Base-by-base conservation (phyloP, 345 rosid species). In the Alliaria petiolata region DNA sequence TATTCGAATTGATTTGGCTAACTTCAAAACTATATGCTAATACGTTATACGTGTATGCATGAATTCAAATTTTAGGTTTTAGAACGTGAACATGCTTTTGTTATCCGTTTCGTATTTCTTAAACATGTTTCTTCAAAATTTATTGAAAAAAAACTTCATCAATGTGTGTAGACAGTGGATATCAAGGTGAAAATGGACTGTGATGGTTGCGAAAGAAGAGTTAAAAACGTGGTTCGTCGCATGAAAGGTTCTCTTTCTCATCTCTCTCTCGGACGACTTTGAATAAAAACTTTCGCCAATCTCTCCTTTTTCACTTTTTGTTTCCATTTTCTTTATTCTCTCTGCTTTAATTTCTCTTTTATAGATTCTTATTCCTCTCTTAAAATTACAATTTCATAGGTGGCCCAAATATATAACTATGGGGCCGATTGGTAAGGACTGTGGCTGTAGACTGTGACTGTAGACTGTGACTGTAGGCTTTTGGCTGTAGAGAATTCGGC, bases 141-240 rank as follows among this genome's bases (percentile, higher is more conserved):
- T n/a, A n/a, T n/a, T n/a, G n/a, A n/a, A n/a, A n/a, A n/a, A n/a
- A n/a, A n/a, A n/a, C 15, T 16, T 28, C 47, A 46, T 34, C 7
- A 43, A 28, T 0, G 2, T 0, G 13, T 66, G n/a, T n/a, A 93
- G 97, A 93, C 97, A 14, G 97, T 93, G 50, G 98, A 93, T 79
- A 93, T 93, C 81, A 93, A 87, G 79, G 98, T 93, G 39, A 93
- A 90, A 74, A 93, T 93, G 97, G 98, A 93, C 81, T 90, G 98
- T 56, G 98, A 90, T 80, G 98, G 98, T 65, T 90, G 98, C 47
- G 97, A 93, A 80, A 89, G 98, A 77, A 82, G 91, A 80, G 96
- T 93, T 1, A 82, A 76, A 80, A 80, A 84, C 76, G 89, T 88
- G 76, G 92, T 89, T 66, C 78, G 79, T 72, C 50, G 81, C 77